Conservation (phyloP, 2,329 filamentous ascomycete genomes). For the Fusarium goolgardi region DNA sequence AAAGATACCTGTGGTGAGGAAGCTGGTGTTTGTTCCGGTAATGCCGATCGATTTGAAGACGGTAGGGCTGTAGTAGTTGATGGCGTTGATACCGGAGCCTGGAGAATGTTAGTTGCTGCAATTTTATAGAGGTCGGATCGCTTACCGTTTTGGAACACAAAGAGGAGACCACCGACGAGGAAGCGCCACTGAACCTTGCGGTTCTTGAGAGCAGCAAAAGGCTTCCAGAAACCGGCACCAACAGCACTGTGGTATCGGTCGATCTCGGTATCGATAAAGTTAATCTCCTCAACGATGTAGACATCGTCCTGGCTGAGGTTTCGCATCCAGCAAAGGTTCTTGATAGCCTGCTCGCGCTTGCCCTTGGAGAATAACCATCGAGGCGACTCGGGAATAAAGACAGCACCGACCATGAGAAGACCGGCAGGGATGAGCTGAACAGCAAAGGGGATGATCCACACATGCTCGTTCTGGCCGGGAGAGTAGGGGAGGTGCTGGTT, state of each 20-base stretch:
- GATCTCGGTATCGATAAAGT: slow-evolving; percentile 75
- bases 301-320: slow-evolving; percentile 65
- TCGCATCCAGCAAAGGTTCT: slow-evolving; percentile 73
- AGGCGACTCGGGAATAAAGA: slow-evolving; percentile 73
- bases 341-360: slow-evolving; percentile 67
- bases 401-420: slow-evolving; percentile 67
- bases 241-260: slow-evolving; percentile 72
- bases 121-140: neutral
- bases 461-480: slow-evolving; percentile 52
- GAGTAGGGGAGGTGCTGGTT: slow-evolving; percentile 60
- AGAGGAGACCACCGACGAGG: slow-evolving; percentile 77
- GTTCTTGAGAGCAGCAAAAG: slow-evolving; percentile 69
- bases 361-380: slow-evolving; percentile 76
- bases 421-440: slow-evolving; percentile 76
- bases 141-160: slow-evolving; percentile 80
- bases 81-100: slow-evolving; percentile 75
- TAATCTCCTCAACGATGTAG: slow-evolving; percentile 80
- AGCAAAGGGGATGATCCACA: slow-evolving; percentile 74
- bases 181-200: slow-evolving; percentile 75
- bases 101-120: slow-evolving; percentile 14
- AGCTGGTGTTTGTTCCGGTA: slow-evolving; percentile 57
- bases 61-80: slow-evolving; percentile 76
- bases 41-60: slow-evolving; percentile 61
- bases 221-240: slow-evolving; percentile 80
- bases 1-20: slow-evolving; percentile 77